phyloP scores from a whole-genome alignment of 2,329 filamentous ascomycete species.

The Fusarium buharicum region DNA sequence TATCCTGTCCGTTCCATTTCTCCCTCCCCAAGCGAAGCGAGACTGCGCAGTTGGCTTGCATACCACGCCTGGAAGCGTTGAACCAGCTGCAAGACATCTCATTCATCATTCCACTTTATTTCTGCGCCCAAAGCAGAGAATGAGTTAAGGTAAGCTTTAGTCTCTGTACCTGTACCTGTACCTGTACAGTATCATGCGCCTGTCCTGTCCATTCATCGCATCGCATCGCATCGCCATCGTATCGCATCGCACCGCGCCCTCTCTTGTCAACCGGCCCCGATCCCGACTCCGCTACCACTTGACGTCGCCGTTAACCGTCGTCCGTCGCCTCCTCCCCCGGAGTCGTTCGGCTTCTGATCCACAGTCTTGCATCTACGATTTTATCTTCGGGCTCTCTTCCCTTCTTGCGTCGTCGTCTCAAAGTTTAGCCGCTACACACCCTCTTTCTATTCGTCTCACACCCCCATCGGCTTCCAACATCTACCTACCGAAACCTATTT shows the following conservation, averaged over 20 bases:
- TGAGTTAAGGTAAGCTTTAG: slow-evolving; percentile 28
- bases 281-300: slow-evolving; percentile 37
- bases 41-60: slow-evolving; percentile 21
- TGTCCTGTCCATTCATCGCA: slow-evolving; percentile 17
- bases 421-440: slow-evolving; percentile 40
- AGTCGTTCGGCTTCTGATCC: slow-evolving; percentile 37
- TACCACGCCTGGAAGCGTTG: slow-evolving; percentile 24
- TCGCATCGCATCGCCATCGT: slow-evolving; percentile 6
- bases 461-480: slow-evolving; percentile 31
- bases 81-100: slow-evolving; percentile 20
- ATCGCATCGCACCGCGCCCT: background rate
- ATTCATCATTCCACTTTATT: slow-evolving; percentile 15
- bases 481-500: slow-evolving; percentile 27
- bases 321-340: slow-evolving; percentile 23
- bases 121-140: slow-evolving; percentile 25
- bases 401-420: slow-evolving; percentile 31
- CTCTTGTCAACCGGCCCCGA: slow-evolving; percentile 24
- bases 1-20: background rate
- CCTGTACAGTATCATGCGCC: slow-evolving; percentile 6
- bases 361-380: slow-evolving; percentile 37
- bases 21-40: slow-evolving; percentile 16
- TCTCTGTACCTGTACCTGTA: slow-evolving; percentile 1
- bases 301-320: slow-evolving; percentile 18
- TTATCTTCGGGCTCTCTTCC: slow-evolving; percentile 25
- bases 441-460: slow-evolving; percentile 16